Conservation (phyloP, 2,329 filamentous ascomycete genomes). For the Sclerotiophoma versabilis region DNA sequence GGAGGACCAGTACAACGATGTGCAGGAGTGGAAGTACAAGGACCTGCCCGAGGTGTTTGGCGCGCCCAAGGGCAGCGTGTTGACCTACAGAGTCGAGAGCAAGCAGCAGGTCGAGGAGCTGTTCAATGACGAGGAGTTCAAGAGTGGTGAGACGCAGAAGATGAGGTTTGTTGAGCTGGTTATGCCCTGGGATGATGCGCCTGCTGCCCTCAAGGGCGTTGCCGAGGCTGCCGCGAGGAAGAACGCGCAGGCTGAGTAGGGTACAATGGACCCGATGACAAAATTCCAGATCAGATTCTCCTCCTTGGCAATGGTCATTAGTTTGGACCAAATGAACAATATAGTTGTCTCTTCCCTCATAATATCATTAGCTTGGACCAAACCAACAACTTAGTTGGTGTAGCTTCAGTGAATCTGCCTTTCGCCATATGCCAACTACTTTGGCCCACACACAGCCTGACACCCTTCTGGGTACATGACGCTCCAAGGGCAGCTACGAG, state of each 20-base stretch:
- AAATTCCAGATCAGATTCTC: neutral
- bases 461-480: too few relatives aligned
- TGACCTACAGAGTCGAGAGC: conserved; percentile 72
- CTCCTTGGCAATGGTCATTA: too few relatives aligned
- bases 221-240: conserved; percentile 73
- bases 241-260: conserved; percentile 55
- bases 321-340: too few relatives aligned
- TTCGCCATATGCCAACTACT: too few relatives aligned
- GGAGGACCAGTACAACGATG: conserved; percentile 81
- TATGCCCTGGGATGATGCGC: conserved; percentile 81
- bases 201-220: conserved; percentile 71
- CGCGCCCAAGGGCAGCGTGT: conserved; percentile 62
- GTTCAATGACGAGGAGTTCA: conserved; percentile 69
- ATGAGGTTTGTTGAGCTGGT: conserved; percentile 81
- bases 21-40: conserved; percentile 76
- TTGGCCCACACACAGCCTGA: too few relatives aligned
- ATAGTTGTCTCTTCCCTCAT: too few relatives aligned
- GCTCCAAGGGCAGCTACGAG: too few relatives aligned
- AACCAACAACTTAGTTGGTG: too few relatives aligned
- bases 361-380: too few relatives aligned
- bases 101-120: conserved; percentile 72
- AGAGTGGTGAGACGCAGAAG: conserved; percentile 43
- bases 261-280: too few relatives aligned
- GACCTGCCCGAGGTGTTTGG: conserved; percentile 73
- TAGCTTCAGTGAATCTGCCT: too few relatives aligned